These are phyloP conservation scores for Plasmodium coatneyi DNA, from an alignment of 169 alveolate species.

Conservation along the genomic window DNA sequence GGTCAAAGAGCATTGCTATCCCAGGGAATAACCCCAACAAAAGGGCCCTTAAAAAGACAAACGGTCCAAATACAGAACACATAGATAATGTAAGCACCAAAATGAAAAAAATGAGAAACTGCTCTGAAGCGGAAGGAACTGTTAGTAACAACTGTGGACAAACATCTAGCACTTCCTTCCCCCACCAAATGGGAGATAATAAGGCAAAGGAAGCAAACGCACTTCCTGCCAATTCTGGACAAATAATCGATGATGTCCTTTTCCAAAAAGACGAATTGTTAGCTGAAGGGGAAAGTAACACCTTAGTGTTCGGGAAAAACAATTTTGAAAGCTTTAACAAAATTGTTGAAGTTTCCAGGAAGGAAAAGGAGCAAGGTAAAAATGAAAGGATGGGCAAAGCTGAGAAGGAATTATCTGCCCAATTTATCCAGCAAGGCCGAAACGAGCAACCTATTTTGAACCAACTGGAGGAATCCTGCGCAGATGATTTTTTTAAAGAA, in stretches of 20 bases:
- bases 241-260: background rate
- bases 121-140: background rate
- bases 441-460: background rate
- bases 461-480: background rate
- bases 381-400: background rate
- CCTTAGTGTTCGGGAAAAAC: slow-evolving; percentile 40
- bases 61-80: slow-evolving; percentile 6
- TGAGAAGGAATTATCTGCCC: background rate
- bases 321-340: slow-evolving; percentile 46
- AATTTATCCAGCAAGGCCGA: background rate
- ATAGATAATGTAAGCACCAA: background rate
- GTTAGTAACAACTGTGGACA: background rate
- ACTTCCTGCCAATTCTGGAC: background rate
- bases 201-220: background rate
- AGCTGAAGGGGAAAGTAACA: background rate
- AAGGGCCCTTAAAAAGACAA: background rate
- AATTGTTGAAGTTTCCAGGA: background rate
- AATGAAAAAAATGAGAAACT: background rate
- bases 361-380: background rate
- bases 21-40: background rate
- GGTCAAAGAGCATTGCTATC: background rate
- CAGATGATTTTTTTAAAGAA: slow-evolving; percentile 43
- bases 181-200: background rate
- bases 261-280: background rate
- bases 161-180: background rate